These are phyloP conservation scores for Populus hybrid DNA, from an alignment of 441 rosid genomes.

Conservation along the genomic window DNA sequence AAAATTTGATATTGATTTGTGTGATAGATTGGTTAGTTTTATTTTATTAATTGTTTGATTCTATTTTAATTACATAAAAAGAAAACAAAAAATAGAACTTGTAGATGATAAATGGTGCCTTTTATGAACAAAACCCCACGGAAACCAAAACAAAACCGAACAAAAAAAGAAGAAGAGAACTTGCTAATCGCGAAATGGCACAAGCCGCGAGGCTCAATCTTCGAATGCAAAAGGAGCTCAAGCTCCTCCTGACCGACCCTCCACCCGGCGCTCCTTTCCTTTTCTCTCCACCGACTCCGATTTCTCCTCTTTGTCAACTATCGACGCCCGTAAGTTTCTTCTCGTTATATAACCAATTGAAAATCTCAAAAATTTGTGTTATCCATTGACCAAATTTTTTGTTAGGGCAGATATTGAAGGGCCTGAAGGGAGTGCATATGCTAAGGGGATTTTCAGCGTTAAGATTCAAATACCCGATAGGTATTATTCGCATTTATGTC, in stretches of 20 bases:
- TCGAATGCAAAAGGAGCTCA: slow-evolving; percentile 80
- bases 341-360: neutral
- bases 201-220: slow-evolving; percentile 76
- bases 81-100: too few species aligned
- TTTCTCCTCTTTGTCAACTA: slow-evolving; percentile 43
- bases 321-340: slow-evolving; percentile 55
- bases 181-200: slow-evolving; percentile 37
- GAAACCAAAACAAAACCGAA: too few species aligned
- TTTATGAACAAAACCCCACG: too few species aligned
- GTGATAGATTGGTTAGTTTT: too few species aligned
- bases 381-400: neutral
- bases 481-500: slow-evolving; percentile 18
- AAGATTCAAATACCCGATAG: slow-evolving; percentile 80
- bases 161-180: too few species aligned
- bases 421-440: slow-evolving; percentile 72
- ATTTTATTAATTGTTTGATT: too few species aligned
- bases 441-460: slow-evolving; percentile 56
- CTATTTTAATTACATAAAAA: too few species aligned
- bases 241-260: slow-evolving; percentile 76
- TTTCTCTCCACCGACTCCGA: slow-evolving; percentile 51
- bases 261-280: slow-evolving; percentile 74
- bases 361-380: neutral
- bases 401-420: slow-evolving; percentile 52
- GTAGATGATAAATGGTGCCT: too few species aligned
- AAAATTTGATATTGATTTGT: too few species aligned